Evolutionary conservation across 164 flowering plant species (phyloP), one percentile per base, ranked within the genome.

Genomic region (Vitis riparia): DNA sequence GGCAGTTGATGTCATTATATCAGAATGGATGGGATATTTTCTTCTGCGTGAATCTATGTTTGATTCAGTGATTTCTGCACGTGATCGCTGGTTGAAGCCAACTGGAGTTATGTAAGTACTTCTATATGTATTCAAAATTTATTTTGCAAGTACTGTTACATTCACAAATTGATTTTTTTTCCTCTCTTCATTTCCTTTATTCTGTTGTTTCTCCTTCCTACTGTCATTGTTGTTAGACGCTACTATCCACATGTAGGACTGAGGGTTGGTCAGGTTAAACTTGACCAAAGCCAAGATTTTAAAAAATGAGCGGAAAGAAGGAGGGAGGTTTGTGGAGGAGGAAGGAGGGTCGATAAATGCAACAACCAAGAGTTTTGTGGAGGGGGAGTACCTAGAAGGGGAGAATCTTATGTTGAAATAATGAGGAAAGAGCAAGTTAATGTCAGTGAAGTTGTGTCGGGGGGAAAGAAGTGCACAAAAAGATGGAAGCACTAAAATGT

Each of bases 21-120:
- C 99, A 0, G 99, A 95, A 75, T 95, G 99, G 99, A 95, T 95
- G 99, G 99, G 99, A 2, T 93, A 95, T 76, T 95, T 95, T 76
- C 99, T 95, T 71, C 81, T 95, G 51, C 96, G 98, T 11, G 98
- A 95, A 67, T 95, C 99, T 63, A 95, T 95, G 99, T 89, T 95
- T 79, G 99, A 95, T 80, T 95, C 99, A 2, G 99, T 95, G 23
- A 91, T 95, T 8, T 90, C 81, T 84, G 99, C 99, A 1, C 96
- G 98, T 71, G 99, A 95, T 62, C 91, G 89, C 70, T 95, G 98
- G 98, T 78, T 95, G 70, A 95, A 95, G 79, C 89, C 97, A 47
- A 74, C 80, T 63, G 99, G 99, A 71, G 84, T 82, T 55, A 95
- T 95, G 98, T 95, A 83, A 82, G 96, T 80, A 11, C 3, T 66